A percentile compares a stretch with the other conserved stretches of the same genome.
Conservation (phyloP, 768 basidiomycete genomes). For the Kwoniella dendrophila region DNA sequence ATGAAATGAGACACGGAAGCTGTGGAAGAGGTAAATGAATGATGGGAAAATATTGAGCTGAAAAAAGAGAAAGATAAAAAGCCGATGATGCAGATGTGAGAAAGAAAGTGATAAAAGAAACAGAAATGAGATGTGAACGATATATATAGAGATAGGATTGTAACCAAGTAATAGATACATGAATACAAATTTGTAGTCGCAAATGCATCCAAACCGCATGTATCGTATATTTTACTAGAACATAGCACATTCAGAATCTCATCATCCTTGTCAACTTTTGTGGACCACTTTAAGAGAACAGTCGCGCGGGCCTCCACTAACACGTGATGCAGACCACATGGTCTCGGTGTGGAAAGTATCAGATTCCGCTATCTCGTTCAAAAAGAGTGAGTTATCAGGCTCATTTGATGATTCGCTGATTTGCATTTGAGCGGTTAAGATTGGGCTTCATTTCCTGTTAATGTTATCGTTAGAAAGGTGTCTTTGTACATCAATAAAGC, state of each 20-base stretch:
- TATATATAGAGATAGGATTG: too few relatives aligned
- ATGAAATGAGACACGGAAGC: too few relatives aligned
- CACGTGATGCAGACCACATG: constrained; percentile 5
- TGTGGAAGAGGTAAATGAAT: too few relatives aligned
- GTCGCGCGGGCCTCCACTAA: constrained; percentile 15
- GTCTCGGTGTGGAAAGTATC: not conserved
- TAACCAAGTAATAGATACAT: too few relatives aligned
- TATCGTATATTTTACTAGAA: not conserved
- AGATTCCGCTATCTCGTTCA: constrained; percentile 13
- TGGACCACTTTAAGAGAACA: constrained; percentile 1
- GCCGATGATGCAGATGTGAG: too few relatives aligned
- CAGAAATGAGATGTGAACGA: too few relatives aligned
- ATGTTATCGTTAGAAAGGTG: too few relatives aligned
- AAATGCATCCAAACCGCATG: not conserved
- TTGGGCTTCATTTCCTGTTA: too few relatives aligned
- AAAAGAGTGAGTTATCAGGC: constrained; percentile 17
- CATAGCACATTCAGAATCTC: not conserved
- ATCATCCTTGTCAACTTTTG: constrained; percentile 2
- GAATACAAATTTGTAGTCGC: too few relatives aligned
- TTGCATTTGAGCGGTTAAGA: not conserved
- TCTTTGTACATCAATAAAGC: not conserved
- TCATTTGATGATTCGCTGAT: constrained; percentile 9
- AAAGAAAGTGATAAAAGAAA: too few relatives aligned
- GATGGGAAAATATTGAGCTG: too few relatives aligned
- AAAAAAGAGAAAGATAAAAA: too few relatives aligned